These are phyloP conservation scores for Nidularia pulvinata DNA, from an alignment of 768 basidiomycete genomes.

Conservation along the genomic window DNA sequence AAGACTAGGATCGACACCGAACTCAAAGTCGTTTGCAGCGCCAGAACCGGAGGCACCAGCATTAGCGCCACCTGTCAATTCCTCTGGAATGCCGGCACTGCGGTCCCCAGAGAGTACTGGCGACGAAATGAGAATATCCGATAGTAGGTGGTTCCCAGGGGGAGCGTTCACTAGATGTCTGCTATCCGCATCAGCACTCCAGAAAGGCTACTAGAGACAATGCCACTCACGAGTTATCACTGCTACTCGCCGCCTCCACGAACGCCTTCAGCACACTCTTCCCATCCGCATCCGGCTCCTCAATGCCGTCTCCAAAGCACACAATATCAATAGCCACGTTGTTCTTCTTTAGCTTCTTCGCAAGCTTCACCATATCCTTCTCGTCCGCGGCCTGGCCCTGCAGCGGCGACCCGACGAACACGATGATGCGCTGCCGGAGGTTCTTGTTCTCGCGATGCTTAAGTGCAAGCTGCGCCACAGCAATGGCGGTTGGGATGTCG, in stretches of 20 bases:
- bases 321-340: constrained; percentile 96
- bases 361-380: constrained; percentile 81
- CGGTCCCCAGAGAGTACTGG: constrained; percentile 83
- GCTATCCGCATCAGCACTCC: neutral
- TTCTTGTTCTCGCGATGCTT: constrained; percentile 99
- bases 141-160: constrained; percentile 78
- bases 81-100: constrained; percentile 63
- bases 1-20: constrained; percentile 92
- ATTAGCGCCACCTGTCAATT: constrained; percentile 45
- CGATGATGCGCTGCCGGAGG: constrained; percentile 92
- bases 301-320: constrained; percentile 88
- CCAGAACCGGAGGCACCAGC: constrained; percentile 49
- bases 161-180: constrained; percentile 85
- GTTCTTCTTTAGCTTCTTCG: constrained; percentile 99
- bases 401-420: constrained; percentile 92
- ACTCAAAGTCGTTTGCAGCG: constrained; percentile 64
- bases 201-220: neutral
- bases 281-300: constrained; percentile 58
- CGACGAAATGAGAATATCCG: constrained; percentile 80
- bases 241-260: constrained; percentile 77
- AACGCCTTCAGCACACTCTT: constrained; percentile 74
- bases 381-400: constrained; percentile 70
- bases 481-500: constrained; percentile 89
- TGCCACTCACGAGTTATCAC: constrained; percentile 83
- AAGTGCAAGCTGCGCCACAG: constrained; percentile 92